Evolutionary conservation across 129 eudicot genomes (phyloP).

Genomic region (sunflower (Helianthus annuus)): HanXRQr2.0-SUNRISE NC_035447.2:12361309-12361808

Average conservation of each 20-base stretch:
- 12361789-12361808: constrained; percentile 37
- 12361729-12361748: constrained; percentile 11
- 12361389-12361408: no score
- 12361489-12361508: no score
- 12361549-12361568: background rate
- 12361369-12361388: no score
- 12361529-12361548: no score
- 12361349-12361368: no score
- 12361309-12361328: no score
- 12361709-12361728: constrained; percentile 28
- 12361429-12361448: no score
- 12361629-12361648: background rate
- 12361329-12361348: no score
- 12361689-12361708: constrained; percentile 40
- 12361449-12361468: no score
- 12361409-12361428: no score
- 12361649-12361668: background rate
- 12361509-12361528: no score
- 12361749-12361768: constrained; percentile 18
- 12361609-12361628: background rate
- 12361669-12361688: constrained; percentile 19
- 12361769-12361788: constrained; percentile 47
- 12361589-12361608: background rate
- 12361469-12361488: no score
- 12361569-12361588: background rate